These are phyloP conservation scores for Candida khao-thaluensis DNA, from an alignment of 805 yeast species.

Conservation along the genomic window DNA sequence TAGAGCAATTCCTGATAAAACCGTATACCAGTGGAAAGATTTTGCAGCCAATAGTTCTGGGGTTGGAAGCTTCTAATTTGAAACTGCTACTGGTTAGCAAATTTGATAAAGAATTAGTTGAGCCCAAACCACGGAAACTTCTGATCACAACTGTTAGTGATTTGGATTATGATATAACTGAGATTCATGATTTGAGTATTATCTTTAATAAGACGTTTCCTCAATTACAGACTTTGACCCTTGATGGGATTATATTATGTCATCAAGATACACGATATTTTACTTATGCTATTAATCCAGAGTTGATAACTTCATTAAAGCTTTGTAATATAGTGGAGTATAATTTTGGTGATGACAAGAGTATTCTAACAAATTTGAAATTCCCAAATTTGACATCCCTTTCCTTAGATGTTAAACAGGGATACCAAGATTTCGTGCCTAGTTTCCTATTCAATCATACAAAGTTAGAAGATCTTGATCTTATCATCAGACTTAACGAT, in stretches of 20 bases:
- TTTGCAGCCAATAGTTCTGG: constrained; percentile 1
- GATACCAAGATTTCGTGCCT: constrained; percentile 40
- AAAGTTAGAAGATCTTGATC: constrained; percentile 35
- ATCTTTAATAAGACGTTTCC: neutral
- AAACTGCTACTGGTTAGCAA: constrained; percentile 18
- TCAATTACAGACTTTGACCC: neutral
- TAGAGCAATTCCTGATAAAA: constrained; percentile 1
- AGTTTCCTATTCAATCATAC: constrained; percentile 23
- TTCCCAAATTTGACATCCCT: constrained; percentile 26
- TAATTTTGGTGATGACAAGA: constrained; percentile 24
- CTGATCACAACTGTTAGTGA: constrained; percentile 2
- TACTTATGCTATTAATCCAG: neutral
- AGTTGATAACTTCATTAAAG: constrained; percentile 25
- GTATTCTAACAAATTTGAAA: constrained; percentile 7
- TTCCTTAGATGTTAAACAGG: constrained; percentile 42
- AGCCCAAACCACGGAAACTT: constrained; percentile 6
- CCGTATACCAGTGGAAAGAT: constrained; percentile 2
- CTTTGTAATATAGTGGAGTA: constrained; percentile 38
- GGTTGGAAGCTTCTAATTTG: neutral
- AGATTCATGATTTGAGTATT: constrained; percentile 5
- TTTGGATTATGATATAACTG: constrained; percentile 12
- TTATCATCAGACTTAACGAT: constrained; percentile 41
- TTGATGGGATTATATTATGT: constrained; percentile 3
- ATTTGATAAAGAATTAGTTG: constrained; percentile 18
- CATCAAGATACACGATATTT: constrained; percentile 16